phyloP scores from a whole-genome alignment of 75 land plant species.

The Ceratopteris richardii region DNA sequence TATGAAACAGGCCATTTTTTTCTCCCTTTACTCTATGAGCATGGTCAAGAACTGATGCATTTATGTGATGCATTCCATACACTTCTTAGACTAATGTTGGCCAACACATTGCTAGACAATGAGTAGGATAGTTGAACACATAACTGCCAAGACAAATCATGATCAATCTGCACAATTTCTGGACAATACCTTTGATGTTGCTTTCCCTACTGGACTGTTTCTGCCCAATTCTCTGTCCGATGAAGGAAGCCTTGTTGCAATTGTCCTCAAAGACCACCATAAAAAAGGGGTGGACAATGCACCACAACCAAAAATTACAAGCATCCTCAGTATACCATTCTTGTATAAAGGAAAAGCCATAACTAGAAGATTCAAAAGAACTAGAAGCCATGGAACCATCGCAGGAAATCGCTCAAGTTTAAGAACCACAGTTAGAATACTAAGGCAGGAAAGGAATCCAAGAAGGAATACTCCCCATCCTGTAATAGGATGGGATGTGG shows the following conservation, averaged over 20 bases:
- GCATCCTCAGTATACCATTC: slow-evolving; percentile 18
- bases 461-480: slow-evolving; percentile 27
- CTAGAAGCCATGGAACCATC: slow-evolving; percentile 24
- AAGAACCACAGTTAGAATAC: slow-evolving; percentile 12
- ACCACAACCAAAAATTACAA: slow-evolving; percentile 17
- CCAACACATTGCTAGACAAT: too few relatives aligned
- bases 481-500: slow-evolving; percentile 29
- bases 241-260: neutral
- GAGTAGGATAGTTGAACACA: too few relatives aligned
- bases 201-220: too few relatives aligned
- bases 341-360: slow-evolving; percentile 24
- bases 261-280: slow-evolving; percentile 21
- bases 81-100: too few relatives aligned
- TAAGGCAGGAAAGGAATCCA: slow-evolving; percentile 19
- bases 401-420: slow-evolving; percentile 14
- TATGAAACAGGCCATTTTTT: too few relatives aligned
- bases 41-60: too few relatives aligned
- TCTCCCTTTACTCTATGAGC: too few relatives aligned
- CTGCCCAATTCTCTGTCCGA: neutral
- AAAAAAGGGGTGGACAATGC: slow-evolving; percentile 25
- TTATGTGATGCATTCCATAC: too few relatives aligned
- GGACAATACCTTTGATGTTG: too few relatives aligned
- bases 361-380: slow-evolving; percentile 18
- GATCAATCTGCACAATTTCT: too few relatives aligned
- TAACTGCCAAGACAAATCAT: too few relatives aligned